Conservation (phyloP, 805 yeast genomes). For the Starmerella kuoi region DNA sequence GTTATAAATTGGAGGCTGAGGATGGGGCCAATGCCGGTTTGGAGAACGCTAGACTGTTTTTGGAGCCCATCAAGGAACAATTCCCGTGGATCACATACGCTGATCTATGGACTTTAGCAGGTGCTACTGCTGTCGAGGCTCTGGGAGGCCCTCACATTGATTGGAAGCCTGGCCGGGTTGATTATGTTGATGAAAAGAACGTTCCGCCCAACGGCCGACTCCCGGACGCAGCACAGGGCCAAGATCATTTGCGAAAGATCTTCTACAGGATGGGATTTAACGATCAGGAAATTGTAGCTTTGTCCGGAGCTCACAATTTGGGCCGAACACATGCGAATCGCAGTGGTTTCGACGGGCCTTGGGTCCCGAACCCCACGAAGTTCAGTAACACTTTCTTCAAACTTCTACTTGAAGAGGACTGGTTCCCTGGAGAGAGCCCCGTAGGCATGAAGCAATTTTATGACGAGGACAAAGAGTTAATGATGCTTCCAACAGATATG, state of each 20-base stretch:
- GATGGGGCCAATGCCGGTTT: constrained; percentile 39
- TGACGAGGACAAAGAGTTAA: constrained; percentile 48
- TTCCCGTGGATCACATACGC: constrained; percentile 54
- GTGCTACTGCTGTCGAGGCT: constrained; percentile 50
- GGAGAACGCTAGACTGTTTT: constrained; percentile 44
- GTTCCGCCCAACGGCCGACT: constrained; percentile 53
- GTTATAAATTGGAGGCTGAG: constrained; percentile 35
- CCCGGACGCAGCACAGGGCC: constrained; percentile 47
- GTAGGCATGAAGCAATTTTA: constrained; percentile 32
- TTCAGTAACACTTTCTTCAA: constrained; percentile 66
- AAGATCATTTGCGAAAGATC: constrained; percentile 41
- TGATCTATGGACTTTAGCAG: constrained; percentile 64
- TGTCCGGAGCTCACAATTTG: constrained; percentile 49
- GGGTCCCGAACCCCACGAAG: constrained; percentile 71
- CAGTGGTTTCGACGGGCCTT: constrained; percentile 78
- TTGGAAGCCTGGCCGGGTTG: constrained; percentile 70
- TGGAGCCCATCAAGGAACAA: constrained; percentile 42
- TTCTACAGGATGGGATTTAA: constrained; percentile 50
- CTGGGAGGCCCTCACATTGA: constrained; percentile 55
- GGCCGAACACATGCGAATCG: constrained; percentile 53
- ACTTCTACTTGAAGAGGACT: constrained; percentile 40
- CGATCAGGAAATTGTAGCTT: constrained; percentile 50
- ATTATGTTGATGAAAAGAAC: constrained; percentile 39
- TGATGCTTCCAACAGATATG: constrained; percentile 83
- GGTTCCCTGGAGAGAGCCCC: constrained; percentile 35